These are phyloP conservation scores for Baorangia bicolor DNA, from an alignment of 768 basidiomycete species.

Conservation along the genomic window DNA sequence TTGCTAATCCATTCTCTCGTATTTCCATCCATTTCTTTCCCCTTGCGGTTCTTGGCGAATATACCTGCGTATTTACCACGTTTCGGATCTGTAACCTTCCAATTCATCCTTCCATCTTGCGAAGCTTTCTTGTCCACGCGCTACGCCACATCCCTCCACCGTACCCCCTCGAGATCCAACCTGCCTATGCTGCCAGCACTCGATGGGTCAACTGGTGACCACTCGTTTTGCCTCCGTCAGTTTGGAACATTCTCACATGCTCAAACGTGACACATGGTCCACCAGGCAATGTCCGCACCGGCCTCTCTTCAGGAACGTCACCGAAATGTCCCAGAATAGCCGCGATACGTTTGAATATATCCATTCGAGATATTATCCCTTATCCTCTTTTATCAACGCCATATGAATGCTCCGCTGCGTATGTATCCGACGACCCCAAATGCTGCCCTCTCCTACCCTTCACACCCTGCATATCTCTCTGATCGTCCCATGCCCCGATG, in stretches of 20 bases:
- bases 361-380: slow-evolving; percentile 8
- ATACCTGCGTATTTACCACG: slow-evolving; percentile 5
- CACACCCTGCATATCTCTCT: not conserved
- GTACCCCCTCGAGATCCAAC: not conserved
- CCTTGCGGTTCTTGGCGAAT: slow-evolving; percentile 11
- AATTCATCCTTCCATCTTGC: not conserved
- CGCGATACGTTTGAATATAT: slow-evolving; percentile 6
- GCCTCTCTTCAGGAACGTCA: slow-evolving; percentile 20
- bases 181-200: not conserved
- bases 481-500: not conserved
- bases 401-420: not conserved
- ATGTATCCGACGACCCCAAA: not conserved
- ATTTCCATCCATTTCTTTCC: slow-evolving; percentile 5
- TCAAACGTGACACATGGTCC: slow-evolving; percentile 14
- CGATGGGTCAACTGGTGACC: not conserved
- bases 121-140: not conserved
- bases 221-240: not conserved
- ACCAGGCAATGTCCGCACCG: slow-evolving; percentile 7
- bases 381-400: slow-evolving; percentile 14
- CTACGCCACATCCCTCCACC: slow-evolving; percentile 6
- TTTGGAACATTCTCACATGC: slow-evolving; percentile 7
- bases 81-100: slow-evolving; percentile 16
- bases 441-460: not conserved
- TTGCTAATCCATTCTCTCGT: slow-evolving; percentile 8
- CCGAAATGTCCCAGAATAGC: slow-evolving; percentile 19